A percentile compares a stretch with the other conserved stretches of the same genome.
These are phyloP conservation scores for Tetraselmis chui DNA, from an alignment of 139 green algal species.

Conservation along the genomic window DNA sequence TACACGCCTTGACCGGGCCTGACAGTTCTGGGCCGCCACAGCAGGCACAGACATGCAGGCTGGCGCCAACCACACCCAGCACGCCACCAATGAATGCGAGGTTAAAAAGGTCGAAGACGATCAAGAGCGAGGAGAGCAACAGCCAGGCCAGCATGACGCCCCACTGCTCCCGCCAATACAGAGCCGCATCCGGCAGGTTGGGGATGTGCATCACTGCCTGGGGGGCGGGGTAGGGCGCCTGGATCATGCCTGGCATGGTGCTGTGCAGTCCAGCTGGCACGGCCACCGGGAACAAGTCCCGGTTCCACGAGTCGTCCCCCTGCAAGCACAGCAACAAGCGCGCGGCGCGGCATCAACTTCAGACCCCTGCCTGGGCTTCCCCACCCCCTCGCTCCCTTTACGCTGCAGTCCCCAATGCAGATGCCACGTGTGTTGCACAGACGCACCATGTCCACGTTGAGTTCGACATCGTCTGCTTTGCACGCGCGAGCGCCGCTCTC, in stretches of 20 bases:
- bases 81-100: background rate
- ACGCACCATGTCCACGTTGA: background rate
- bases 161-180: background rate
- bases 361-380: background rate
- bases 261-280: background rate
- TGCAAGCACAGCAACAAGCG: no score
- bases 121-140: background rate
- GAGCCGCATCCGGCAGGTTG: background rate
- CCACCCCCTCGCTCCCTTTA: no score
- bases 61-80: background rate
- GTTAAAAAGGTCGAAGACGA: background rate
- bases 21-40: background rate
- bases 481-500: no score
- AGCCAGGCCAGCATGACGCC: background rate
- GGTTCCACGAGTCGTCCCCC: background rate
- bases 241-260: background rate
- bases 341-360: background rate
- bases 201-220: background rate
- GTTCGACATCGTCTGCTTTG: background rate
- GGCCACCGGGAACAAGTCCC: background rate
- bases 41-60: background rate
- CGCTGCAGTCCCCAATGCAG: background rate
- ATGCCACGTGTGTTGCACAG: background rate
- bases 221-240: background rate
- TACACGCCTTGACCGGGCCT: background rate